Percentiles rank a stretch among this genome's conserved stretches.
Conservation (phyloP, 1,139 yeast genomes). For the Meyerozyma guilliermondii region DNA sequence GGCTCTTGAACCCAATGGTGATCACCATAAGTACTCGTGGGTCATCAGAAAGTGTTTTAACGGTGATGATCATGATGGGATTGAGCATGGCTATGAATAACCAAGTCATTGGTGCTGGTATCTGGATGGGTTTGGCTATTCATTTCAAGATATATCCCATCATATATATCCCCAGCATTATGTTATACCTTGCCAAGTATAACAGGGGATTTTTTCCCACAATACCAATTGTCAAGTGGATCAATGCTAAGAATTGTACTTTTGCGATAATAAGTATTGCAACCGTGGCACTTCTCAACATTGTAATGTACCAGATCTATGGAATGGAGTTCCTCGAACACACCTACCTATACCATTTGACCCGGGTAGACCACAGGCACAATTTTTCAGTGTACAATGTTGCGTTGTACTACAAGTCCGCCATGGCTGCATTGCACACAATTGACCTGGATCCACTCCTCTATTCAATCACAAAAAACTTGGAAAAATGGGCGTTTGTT, state of each 20-base stretch:
- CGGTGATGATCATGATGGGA: slow-evolving; percentile 66
- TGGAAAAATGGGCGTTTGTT: slow-evolving; percentile 61
- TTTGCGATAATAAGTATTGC: slow-evolving; percentile 36
- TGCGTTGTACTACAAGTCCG: slow-evolving; percentile 62
- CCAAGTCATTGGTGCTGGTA: slow-evolving; percentile 47
- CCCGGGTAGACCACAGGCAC: slow-evolving; percentile 87
- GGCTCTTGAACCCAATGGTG: slow-evolving; percentile 96
- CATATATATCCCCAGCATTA: slow-evolving; percentile 64
- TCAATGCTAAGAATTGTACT: slow-evolving; percentile 42
- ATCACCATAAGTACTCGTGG: slow-evolving; percentile 91
- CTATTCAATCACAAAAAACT: slow-evolving; percentile 9
- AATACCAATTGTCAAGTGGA: slow-evolving; percentile 27
- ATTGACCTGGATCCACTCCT: slow-evolving; percentile 4
- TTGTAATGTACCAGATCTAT: slow-evolving; percentile 58
- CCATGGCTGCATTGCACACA: slow-evolving; percentile 10
- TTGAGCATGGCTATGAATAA: slow-evolving; percentile 40
- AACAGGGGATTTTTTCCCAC: slow-evolving; percentile 17
- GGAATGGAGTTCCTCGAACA: slow-evolving; percentile 76
- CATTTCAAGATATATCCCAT: slow-evolving; percentile 92
- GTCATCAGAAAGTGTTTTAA: slow-evolving; percentile 83
- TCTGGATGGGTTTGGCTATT: slow-evolving; percentile 69
- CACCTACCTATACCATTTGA: slow-evolving; percentile 77
- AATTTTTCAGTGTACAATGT: slow-evolving; percentile 87
- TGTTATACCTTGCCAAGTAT: slow-evolving; percentile 22
- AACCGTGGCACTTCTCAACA: slow-evolving; percentile 45